Percentiles rank a stretch among this genome's conserved stretches.
Conservation (phyloP, 495 filamentous ascomycete species). For the Annulohypoxylon bovei region DNA sequence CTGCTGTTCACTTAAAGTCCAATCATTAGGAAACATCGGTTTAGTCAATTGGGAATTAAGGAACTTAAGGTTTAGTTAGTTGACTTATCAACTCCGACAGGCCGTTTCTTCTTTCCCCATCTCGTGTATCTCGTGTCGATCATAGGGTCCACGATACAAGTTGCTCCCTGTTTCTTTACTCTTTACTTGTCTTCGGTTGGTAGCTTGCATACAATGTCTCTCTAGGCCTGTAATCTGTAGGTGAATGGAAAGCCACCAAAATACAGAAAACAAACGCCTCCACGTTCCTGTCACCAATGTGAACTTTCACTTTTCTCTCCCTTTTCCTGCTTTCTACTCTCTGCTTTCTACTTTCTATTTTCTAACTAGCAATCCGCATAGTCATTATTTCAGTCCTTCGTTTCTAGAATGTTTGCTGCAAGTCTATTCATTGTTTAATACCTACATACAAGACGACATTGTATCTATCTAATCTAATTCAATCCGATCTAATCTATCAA, state of each 20-base stretch:
- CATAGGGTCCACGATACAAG: conserved; percentile 37
- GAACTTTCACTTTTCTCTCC: not conserved
- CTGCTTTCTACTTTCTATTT: not conserved
- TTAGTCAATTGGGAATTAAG: not conserved
- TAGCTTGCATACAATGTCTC: conserved; percentile 41
- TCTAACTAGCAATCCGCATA: not conserved
- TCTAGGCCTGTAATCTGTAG: conserved; percentile 3
- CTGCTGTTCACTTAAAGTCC: conserved; percentile 21
- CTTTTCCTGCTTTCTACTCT: not conserved
- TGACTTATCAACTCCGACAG: conserved; percentile 33
- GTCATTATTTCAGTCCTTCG: conserved; percentile 29
- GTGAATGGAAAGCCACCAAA: conserved; percentile 14
- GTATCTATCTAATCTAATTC: conserved; percentile 29
- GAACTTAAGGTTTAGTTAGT: conserved; percentile 10
- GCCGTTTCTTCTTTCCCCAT: conserved; percentile 20
- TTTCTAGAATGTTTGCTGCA: conserved; percentile 14
- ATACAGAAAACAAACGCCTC: conserved; percentile 38
- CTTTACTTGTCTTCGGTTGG: conserved; percentile 32
- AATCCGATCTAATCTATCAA: conserved; percentile 16
- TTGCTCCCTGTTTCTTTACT: conserved; percentile 10
- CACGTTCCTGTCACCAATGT: conserved; percentile 22
- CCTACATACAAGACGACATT: conserved; percentile 16
- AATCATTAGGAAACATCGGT: conserved; percentile 22
- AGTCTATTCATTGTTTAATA: conserved; percentile 21
- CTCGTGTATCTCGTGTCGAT: conserved; percentile 32